phyloP scores from a whole-genome alignment of 805 yeast species.

The Yamadazyma ubonensis region DNA sequence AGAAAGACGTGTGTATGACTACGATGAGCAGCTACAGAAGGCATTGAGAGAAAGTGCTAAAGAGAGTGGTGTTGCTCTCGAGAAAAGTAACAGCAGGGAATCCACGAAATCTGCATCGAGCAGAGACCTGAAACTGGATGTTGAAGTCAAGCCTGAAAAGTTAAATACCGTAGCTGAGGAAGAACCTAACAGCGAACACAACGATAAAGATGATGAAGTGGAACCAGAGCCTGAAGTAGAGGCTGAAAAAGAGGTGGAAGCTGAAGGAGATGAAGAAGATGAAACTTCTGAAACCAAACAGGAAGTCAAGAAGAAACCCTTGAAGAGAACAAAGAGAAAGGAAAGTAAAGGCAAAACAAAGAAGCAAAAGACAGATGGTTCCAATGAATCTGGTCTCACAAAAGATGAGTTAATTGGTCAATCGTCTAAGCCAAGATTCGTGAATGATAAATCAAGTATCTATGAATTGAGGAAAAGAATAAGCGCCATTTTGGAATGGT shows the following conservation, averaged over 20 bases:
- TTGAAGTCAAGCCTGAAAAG: not conserved
- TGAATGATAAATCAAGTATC: slow-evolving; percentile 70
- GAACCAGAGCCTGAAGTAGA: slow-evolving; percentile 12
- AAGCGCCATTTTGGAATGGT: slow-evolving; percentile 86
- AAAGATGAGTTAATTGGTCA: slow-evolving; percentile 57
- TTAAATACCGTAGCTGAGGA: slow-evolving; percentile 2
- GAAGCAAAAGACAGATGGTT: slow-evolving; percentile 13
- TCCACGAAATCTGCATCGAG: not conserved
- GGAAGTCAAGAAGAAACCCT: slow-evolving; percentile 15
- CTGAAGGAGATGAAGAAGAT: slow-evolving; percentile 12
- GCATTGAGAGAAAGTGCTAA: slow-evolving; percentile 59
- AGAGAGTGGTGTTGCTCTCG: slow-evolving; percentile 24
- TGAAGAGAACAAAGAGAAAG: slow-evolving; percentile 18
- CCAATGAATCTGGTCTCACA: slow-evolving; percentile 12
- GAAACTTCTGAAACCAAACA: slow-evolving; percentile 12
- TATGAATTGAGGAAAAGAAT: slow-evolving; percentile 86
- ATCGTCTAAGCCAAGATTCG: slow-evolving; percentile 81
- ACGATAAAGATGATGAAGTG: slow-evolving; percentile 13
- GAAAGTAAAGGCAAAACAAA: slow-evolving; percentile 13
- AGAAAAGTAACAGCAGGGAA: not conserved
- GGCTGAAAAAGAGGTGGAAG: slow-evolving; percentile 16
- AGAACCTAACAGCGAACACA: not conserved
- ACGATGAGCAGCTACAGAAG: slow-evolving; percentile 43
- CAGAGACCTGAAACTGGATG: not conserved
- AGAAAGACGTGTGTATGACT: slow-evolving; percentile 35